phyloP scores from a whole-genome alignment of 306 rosid genomes.

The Astragalus glycyphyllos region DNA sequence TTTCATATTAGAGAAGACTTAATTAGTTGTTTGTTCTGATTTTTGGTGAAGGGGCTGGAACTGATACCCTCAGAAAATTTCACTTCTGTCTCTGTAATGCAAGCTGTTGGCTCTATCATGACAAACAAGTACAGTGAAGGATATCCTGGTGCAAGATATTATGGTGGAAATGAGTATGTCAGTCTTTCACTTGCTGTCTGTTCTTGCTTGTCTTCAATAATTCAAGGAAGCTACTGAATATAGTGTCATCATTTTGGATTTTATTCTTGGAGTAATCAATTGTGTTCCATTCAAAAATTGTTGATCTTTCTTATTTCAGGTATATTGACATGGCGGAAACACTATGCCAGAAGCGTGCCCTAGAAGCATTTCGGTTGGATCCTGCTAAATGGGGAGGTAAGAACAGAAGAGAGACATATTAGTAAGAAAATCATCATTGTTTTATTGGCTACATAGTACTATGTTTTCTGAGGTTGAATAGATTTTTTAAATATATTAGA shows the following conservation, averaged over 20 bases:
- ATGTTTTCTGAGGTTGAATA: background rate
- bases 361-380: conserved; percentile 94
- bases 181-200: conserved; percentile 13
- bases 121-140: conserved; percentile 99
- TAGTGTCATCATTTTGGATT: conserved; percentile 14
- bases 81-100: conserved; percentile 94
- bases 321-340: conserved; percentile 99
- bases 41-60: conserved; percentile 75
- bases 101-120: conserved; percentile 98
- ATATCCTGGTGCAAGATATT: conserved; percentile 98
- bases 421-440: background rate
- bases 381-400: conserved; percentile 99
- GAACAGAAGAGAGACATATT: conserved; percentile 21
- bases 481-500: background rate
- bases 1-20: background rate
- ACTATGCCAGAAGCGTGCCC: conserved; percentile 97
- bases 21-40: background rate
- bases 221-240: conserved; percentile 17
- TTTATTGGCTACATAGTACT: background rate
- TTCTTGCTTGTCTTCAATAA: conserved; percentile 10
- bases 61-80: conserved; percentile 98
- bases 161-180: conserved; percentile 89
- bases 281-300: conserved; percentile 7
- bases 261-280: background rate
- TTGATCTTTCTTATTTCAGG: conserved; percentile 55